Evolutionary conservation across 768 basidiomycete genomes (phyloP), one percentile per base, ranked within the genome.

Genomic region (Kwoniella dejecticola): DNA sequence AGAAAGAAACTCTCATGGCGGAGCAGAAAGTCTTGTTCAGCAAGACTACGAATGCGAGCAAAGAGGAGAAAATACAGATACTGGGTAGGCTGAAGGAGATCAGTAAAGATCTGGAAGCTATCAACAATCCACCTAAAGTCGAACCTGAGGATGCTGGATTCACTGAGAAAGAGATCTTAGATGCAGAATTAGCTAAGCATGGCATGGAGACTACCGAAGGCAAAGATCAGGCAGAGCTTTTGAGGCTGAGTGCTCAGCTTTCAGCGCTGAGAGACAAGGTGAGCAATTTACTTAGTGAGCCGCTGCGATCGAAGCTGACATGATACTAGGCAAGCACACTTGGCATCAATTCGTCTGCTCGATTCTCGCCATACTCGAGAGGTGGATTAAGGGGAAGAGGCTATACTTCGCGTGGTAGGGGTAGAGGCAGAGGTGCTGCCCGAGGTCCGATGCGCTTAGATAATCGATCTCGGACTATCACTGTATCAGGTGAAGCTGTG

Each of bases 11-110:
- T 11, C 52, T 76, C 41, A 91, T 96, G 60, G 83, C 86, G 0
- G 90, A 94, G 79, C 94, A 95, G 80, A 95, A 93, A 77, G 82
- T 85, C 1, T 81, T 97, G 58, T 88, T 96, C 86, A 83, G 83
- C 6, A 84, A 85, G 31, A 79, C 95, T 13, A 79, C 82, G 24
- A 84, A 58, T 2, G 64, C 84, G 4, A 86, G 88, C 7, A 85
- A 88, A 56, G 88, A 89, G 80, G 76, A 78, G 50, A 94, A 89
- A 81, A 88, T 90, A 79, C 82, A 81, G 40, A 87, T 95, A 50
- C 87, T 93, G 85, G 82, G 83, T 1, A 83, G 86, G 58, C 76
- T 95, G 56, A 84, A 89, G 64, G 87, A 88, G 72, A 79, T 95
- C 48, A 85, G 84, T 24, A 87, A 89, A 70, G 90, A 92, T 77